Conservation (phyloP, 2,329 filamentous ascomycete genomes). For the Colletotrichum tamarilloi region DNA sequence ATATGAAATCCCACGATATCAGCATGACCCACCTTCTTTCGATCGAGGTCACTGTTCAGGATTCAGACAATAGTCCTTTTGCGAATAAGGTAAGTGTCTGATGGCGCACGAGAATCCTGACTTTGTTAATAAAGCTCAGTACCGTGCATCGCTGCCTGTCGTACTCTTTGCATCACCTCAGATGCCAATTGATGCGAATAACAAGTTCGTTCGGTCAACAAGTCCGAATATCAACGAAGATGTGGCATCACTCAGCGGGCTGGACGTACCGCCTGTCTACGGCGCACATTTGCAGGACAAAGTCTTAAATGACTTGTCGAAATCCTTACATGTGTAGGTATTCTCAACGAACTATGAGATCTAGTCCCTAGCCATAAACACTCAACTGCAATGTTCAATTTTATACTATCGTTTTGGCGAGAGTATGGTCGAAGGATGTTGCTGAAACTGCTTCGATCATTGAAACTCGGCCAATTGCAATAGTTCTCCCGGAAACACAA, state of each 20-base stretch:
- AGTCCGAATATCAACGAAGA: not conserved
- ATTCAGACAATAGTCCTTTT: not conserved
- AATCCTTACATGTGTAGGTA: not conserved
- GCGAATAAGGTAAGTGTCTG: not conserved
- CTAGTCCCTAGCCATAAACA: not conserved
- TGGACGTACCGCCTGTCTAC: slow-evolving; percentile 15
- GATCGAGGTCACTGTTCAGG: not conserved
- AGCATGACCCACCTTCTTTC: slow-evolving; percentile 13
- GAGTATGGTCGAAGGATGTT: too few species aligned
- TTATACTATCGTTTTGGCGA: too few species aligned
- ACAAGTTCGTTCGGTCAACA: not conserved
- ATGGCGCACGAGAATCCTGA: not conserved
- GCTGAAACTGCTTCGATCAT: too few species aligned
- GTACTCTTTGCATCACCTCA: slow-evolving; percentile 12
- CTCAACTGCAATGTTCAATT: too few species aligned
- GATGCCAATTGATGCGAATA: slow-evolving; percentile 5
- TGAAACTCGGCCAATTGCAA: too few species aligned
- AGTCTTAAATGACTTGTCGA: not conserved
- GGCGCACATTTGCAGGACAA: not conserved
- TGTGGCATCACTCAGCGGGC: not conserved
- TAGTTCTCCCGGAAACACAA: too few species aligned
- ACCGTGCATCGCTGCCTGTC: not conserved
- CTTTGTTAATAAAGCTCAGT: not conserved
- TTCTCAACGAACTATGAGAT: not conserved
- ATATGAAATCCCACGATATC: not conserved